Conservation (phyloP, 345 rosid species). For the Limnanthes douglasii region DNA sequence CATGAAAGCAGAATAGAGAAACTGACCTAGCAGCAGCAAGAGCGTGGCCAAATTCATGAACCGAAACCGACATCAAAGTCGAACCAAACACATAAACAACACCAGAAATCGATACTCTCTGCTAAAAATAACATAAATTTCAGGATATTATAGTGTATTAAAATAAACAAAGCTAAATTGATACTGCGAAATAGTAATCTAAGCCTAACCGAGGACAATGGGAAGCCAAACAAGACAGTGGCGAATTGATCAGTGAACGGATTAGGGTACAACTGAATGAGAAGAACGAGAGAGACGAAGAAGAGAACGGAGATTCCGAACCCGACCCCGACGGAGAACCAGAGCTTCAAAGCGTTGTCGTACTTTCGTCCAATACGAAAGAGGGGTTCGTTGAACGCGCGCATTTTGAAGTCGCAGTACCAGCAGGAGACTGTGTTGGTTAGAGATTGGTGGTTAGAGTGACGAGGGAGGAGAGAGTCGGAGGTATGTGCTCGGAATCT, state of each 20-base stretch:
- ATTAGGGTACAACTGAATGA: constrained; percentile 9
- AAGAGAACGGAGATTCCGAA: constrained; percentile 43
- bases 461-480: constrained; percentile 9
- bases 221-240: constrained; percentile 21
- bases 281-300: constrained; percentile 24
- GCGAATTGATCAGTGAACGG: constrained; percentile 9
- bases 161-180: background rate
- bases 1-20: constrained; percentile 1
- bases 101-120: constrained; percentile 37
- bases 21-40: constrained; percentile 72
- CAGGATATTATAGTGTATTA: no score
- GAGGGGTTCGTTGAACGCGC: constrained; percentile 26
- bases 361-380: constrained; percentile 47
- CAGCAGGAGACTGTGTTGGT: constrained; percentile 22
- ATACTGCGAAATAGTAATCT: background rate
- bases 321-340: constrained; percentile 86
- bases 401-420: constrained; percentile 51
- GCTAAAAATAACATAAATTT: constrained; percentile 1
- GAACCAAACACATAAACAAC: constrained; percentile 32
- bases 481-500: constrained; percentile 8
- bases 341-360: constrained; percentile 25
- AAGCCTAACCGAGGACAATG: constrained; percentile 20
- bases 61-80: constrained; percentile 52
- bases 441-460: background rate
- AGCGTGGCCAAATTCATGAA: constrained; percentile 89